Evolutionary conservation across 140 eudicot genomes (phyloP).

Genomic region (Anethum foeniculum): DNA sequence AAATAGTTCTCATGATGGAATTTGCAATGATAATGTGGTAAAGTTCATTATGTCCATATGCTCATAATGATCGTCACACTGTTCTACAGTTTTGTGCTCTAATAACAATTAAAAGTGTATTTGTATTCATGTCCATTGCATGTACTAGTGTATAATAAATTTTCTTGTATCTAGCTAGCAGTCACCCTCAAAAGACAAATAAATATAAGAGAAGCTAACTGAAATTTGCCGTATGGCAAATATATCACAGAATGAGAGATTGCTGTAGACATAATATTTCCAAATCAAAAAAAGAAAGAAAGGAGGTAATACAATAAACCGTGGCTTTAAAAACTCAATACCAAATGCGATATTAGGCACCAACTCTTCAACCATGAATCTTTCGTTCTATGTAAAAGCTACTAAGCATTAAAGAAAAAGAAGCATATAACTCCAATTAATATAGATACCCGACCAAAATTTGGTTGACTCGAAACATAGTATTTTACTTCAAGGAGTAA

Average conservation of each 20-base stretch:
- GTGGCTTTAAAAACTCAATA: background rate
- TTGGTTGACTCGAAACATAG: background rate
- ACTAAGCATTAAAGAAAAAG: background rate
- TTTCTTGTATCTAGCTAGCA: background rate
- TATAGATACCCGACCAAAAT: background rate
- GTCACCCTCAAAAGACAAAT: background rate
- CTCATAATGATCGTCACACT: background rate
- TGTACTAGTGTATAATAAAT: background rate
- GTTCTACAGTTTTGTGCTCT: no score
- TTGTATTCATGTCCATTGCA: background rate
- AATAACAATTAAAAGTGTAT: background rate
- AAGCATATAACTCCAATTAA: background rate
- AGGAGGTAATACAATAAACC: no score
- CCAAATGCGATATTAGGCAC: background rate
- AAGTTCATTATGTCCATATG: background rate
- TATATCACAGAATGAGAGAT: background rate
- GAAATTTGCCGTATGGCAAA: background rate
- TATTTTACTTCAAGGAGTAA: background rate
- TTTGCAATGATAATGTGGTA: no score
- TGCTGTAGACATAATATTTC: background rate
- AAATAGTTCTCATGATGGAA: no score
- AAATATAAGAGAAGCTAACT: background rate
- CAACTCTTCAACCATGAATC: background rate
- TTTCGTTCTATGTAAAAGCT: background rate
- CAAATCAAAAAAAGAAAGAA: background rate